These are phyloP conservation scores for Coemansia sp. DNA, from an alignment of 192 early-diverging fungal genomes.

Conservation along the genomic window DNA sequence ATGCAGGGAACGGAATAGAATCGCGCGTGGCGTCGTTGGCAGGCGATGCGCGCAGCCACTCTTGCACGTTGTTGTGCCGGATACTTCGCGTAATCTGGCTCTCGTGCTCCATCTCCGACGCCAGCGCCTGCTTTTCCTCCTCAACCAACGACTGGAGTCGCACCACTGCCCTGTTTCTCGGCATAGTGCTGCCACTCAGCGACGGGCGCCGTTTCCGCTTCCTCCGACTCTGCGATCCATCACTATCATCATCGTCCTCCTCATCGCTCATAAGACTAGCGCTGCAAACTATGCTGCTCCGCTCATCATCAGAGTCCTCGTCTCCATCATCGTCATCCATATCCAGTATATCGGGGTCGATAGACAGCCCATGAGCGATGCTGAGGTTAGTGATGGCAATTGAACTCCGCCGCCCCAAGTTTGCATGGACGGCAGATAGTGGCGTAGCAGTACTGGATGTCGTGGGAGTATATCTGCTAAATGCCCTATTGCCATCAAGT, in stretches of 20 bases:
- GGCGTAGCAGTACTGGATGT: not conserved
- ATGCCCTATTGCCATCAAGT: not conserved
- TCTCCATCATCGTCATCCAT: conserved; percentile 41
- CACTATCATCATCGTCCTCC: conserved; percentile 17
- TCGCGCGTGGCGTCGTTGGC: not conserved
- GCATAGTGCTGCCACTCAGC: conserved; percentile 17
- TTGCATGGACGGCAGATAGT: conserved; percentile 2
- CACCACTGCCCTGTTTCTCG: conserved; percentile 52
- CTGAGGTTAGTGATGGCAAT: conserved; percentile 27
- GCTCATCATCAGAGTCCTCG: conserved; percentile 16
- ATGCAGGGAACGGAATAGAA: conserved; percentile 24
- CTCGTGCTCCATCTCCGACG: conserved; percentile 55
- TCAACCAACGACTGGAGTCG: conserved; percentile 48
- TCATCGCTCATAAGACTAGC: conserved; percentile 5
- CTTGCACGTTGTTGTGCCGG: conserved; percentile 50
- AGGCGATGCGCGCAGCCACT: conserved; percentile 45
- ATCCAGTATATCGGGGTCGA: conserved; percentile 32
- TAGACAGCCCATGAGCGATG: conserved; percentile 27
- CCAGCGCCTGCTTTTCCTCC: conserved; percentile 45
- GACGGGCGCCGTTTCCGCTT: conserved; percentile 23
- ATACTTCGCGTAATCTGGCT: conserved; percentile 50
- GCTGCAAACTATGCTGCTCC: not conserved
- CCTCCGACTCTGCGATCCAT: conserved; percentile 10
- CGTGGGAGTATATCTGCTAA: conserved; percentile 1
- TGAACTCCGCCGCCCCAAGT: conserved; percentile 30